A percentile compares a stretch with the other conserved stretches of the same genome.
Conservation (phyloP, 768 basidiomycete genomes). For the Russula ochroleuca region DNA sequence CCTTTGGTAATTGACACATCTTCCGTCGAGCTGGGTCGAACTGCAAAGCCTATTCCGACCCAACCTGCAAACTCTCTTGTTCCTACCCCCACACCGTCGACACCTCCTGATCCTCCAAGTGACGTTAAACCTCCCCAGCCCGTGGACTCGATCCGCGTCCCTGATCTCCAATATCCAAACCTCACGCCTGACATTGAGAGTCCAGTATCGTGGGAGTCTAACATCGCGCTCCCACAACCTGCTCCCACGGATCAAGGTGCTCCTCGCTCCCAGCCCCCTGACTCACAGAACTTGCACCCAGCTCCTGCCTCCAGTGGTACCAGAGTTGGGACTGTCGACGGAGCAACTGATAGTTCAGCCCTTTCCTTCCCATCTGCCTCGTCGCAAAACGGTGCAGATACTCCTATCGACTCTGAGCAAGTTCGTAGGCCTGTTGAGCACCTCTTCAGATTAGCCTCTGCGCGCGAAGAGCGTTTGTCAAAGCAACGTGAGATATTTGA, state of each 20-base stretch:
- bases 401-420: constrained; percentile 7
- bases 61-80: background rate
- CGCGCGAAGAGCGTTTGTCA: constrained; percentile 11
- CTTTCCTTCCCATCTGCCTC: background rate
- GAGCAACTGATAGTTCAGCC: background rate
- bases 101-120: background rate
- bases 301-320: background rate
- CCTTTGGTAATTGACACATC: background rate
- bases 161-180: constrained; percentile 21
- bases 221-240: background rate
- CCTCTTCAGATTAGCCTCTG: constrained; percentile 9
- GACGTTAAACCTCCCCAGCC: background rate
- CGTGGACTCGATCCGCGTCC: background rate
- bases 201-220: background rate
- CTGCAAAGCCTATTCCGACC: background rate
- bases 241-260: constrained; percentile 2
- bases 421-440: constrained; percentile 10
- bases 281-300: background rate
- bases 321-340: background rate
- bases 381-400: background rate
- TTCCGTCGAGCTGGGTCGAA: background rate
- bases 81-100: background rate
- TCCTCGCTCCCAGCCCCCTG: background rate
- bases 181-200: background rate
- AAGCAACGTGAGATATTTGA: constrained; percentile 12